phyloP scores from a whole-genome alignment of 352 stramenopile species.

The Phytophthora pinifolia region DNA sequence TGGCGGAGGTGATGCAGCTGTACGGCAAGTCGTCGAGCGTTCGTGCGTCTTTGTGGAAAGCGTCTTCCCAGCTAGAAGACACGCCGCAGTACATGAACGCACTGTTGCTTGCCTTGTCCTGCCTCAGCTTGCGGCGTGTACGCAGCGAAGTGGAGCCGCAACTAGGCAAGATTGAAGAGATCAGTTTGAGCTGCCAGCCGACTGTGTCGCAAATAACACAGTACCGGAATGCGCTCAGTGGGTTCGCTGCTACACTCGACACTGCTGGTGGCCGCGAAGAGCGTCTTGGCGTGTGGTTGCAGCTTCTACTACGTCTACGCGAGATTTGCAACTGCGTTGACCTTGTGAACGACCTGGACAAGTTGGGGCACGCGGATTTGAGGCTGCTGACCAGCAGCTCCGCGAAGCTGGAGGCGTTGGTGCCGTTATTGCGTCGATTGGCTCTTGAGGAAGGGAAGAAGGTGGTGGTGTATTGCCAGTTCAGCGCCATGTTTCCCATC shows the following conservation, averaged over 20 bases:
- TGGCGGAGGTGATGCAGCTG: slow-evolving; percentile 38
- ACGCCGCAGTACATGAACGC: slow-evolving; percentile 38
- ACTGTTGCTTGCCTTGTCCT: slow-evolving; percentile 54
- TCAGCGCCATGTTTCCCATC: slow-evolving; percentile 68
- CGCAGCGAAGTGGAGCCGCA: slow-evolving; percentile 77
- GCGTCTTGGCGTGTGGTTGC: slow-evolving; percentile 61
- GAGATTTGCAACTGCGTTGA: slow-evolving; percentile 84
- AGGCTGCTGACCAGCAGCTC: slow-evolving; percentile 57
- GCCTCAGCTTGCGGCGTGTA: slow-evolving; percentile 63
- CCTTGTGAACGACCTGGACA: slow-evolving; percentile 74
- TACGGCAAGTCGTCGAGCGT: slow-evolving; percentile 50
- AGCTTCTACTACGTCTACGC: slow-evolving; percentile 63
- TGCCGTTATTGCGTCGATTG: slow-evolving; percentile 55
- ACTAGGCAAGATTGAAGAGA: slow-evolving; percentile 81
- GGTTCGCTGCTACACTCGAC: slow-evolving; percentile 53
- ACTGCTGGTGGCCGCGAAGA: slow-evolving; percentile 43
- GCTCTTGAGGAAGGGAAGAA: slow-evolving; percentile 60
- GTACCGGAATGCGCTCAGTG: slow-evolving; percentile 62
- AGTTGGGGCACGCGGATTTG: slow-evolving; percentile 71
- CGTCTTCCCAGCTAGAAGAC: slow-evolving; percentile 30
- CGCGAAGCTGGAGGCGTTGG: slow-evolving; percentile 58
- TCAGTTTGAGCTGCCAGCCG: slow-evolving; percentile 66
- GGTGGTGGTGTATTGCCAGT: slow-evolving; percentile 80
- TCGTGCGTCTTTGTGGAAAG: slow-evolving; percentile 45
- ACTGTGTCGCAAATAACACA: slow-evolving; percentile 57